Conservation (phyloP, 768 basidiomycete genomes). For the Brasilioporus rufonigricans region DNA sequence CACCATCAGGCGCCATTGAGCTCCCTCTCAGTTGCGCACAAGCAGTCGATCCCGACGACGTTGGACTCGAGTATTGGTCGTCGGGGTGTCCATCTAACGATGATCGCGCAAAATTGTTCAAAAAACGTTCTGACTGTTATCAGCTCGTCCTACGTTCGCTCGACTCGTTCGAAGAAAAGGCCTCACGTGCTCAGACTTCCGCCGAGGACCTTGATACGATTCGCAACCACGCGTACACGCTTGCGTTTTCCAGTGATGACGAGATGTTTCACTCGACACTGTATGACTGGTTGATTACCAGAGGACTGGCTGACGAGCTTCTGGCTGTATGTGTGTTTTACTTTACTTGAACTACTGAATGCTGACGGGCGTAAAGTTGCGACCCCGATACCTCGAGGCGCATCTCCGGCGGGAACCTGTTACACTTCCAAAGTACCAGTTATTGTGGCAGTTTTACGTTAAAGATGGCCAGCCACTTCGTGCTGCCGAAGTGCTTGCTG, state of each 20-base stretch:
- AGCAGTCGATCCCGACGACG: slow-evolving; percentile 71
- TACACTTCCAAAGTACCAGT: slow-evolving; percentile 77
- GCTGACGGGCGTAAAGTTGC: slow-evolving; percentile 51
- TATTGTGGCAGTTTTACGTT: slow-evolving; percentile 97
- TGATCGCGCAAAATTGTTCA: slow-evolving; percentile 52
- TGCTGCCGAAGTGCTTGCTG: slow-evolving; percentile 82
- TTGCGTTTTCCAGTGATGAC: slow-evolving; percentile 82
- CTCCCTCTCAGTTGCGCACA: slow-evolving; percentile 83
- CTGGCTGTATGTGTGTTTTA: slow-evolving; percentile 64
- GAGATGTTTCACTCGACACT: slow-evolving; percentile 92
- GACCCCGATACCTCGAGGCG: slow-evolving; percentile 83
- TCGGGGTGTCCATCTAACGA: slow-evolving; percentile 60
- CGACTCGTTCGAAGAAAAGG: slow-evolving; percentile 71
- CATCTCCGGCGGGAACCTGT: slow-evolving; percentile 81
- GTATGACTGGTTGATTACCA: slow-evolving; percentile 90
- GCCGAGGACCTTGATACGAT: slow-evolving; percentile 64
- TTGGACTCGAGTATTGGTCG: slow-evolving; percentile 76
- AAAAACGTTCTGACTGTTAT: slow-evolving; percentile 73
- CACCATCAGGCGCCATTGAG: slow-evolving; percentile 67
- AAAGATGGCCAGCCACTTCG: slow-evolving; percentile 84
- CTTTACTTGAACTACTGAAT: neutral
- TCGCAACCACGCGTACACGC: slow-evolving; percentile 81
- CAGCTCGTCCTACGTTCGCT: slow-evolving; percentile 81
- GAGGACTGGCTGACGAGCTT: slow-evolving; percentile 80
- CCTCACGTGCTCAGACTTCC: slow-evolving; percentile 32